phyloP scores from a whole-genome alignment of 768 basidiomycete species.

The Leucocoprinus leucothites region DNA sequence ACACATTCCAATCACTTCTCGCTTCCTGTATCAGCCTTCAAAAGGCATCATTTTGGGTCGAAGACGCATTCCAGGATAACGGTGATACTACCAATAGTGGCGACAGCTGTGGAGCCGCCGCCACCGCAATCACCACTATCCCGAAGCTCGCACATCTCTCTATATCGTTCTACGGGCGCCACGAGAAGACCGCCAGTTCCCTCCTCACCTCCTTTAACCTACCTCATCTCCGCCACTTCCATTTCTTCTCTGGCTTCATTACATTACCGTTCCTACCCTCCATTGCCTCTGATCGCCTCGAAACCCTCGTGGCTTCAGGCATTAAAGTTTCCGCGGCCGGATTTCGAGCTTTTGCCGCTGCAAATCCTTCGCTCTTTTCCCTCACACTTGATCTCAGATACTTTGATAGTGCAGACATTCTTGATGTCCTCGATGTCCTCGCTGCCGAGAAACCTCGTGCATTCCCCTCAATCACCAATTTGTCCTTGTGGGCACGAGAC shows the following conservation, averaged over 20 bases:
- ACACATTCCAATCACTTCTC: neutral
- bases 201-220: slow-evolving; percentile 7
- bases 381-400: slow-evolving; percentile 8
- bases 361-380: neutral
- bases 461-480: neutral
- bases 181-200: slow-evolving; percentile 1
- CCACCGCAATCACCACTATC: neutral
- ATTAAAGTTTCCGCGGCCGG: neutral
- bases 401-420: neutral
- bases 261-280: slow-evolving; percentile 7
- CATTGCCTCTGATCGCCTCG: slow-evolving; percentile 2
- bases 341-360: neutral
- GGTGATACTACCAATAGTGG: too few species aligned
- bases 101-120: too few species aligned
- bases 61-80: neutral
- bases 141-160: slow-evolving; percentile 6
- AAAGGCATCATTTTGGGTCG: slow-evolving; percentile 5
- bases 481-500: slow-evolving; percentile 4
- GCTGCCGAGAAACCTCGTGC: neutral
- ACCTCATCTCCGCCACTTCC: slow-evolving; percentile 10
- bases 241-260: slow-evolving; percentile 11
- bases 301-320: slow-evolving; percentile 1
- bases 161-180: slow-evolving; percentile 9
- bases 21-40: slow-evolving; percentile 1
- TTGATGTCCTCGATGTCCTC: neutral